phyloP scores from a whole-genome alignment of 768 basidiomycete species.

The Leccinum imitatum region DNA sequence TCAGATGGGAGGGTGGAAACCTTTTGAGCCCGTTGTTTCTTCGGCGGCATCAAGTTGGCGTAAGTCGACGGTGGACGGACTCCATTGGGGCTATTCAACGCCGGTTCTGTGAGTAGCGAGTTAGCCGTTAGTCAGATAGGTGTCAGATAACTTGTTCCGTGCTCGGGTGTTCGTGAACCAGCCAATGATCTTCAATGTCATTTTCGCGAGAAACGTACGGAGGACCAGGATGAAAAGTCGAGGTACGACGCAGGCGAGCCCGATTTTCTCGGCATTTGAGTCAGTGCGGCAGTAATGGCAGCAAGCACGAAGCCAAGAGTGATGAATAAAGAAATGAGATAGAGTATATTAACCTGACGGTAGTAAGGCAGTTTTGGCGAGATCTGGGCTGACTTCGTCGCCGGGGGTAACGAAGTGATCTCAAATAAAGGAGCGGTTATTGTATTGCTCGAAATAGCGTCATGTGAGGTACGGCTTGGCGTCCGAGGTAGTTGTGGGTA shows the following conservation, averaged over 20 bases:
- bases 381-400: constrained; percentile 15
- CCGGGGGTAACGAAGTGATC: constrained; percentile 35
- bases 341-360: constrained; percentile 26
- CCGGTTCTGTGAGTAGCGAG: too few species aligned
- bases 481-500: constrained; percentile 5
- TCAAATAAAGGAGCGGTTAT: constrained; percentile 28
- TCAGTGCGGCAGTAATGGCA: constrained; percentile 8
- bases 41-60: too few species aligned
- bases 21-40: too few species aligned
- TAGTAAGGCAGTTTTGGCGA: constrained; percentile 22
- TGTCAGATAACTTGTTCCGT: constrained; percentile 23
- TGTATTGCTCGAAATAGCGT: constrained; percentile 8
- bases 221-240: constrained; percentile 26
- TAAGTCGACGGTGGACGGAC: too few species aligned
- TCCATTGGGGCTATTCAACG: too few species aligned
- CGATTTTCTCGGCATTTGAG: constrained; percentile 13
- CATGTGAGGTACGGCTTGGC: background rate
- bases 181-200: constrained; percentile 16
- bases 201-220: constrained; percentile 25
- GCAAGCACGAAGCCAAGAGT: constrained; percentile 28
- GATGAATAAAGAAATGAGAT: constrained; percentile 28
- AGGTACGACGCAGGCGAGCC: constrained; percentile 8
- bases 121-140: too few species aligned
- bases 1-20: too few species aligned
- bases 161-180: constrained; percentile 18